Evolutionary conservation across 1,139 yeast species (phyloP).

Genomic region (Geotrichum bryndzae): DNA sequence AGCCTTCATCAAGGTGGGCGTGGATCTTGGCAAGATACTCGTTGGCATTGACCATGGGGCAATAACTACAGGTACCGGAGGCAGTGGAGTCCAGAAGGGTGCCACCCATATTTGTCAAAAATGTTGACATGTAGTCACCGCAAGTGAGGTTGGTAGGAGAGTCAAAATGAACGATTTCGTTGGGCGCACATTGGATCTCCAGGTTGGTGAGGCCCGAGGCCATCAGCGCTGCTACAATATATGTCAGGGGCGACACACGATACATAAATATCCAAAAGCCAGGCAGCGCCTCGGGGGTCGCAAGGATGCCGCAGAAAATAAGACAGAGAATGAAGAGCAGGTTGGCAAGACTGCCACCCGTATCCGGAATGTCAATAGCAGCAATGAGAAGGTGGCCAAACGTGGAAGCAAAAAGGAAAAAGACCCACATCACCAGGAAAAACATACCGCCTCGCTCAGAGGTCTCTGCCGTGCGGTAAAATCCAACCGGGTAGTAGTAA

Average conservation of each 20-base stretch:
- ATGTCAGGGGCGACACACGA: constrained; percentile 64
- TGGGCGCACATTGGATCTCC: constrained; percentile 47
- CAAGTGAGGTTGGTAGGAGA: constrained; percentile 62
- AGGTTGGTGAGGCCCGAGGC: constrained; percentile 49
- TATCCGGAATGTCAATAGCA: constrained; percentile 56
- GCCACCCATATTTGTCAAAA: constrained; percentile 43
- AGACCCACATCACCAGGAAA: constrained; percentile 52
- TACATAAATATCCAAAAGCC: constrained; percentile 68
- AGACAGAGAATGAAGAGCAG: constrained; percentile 61
- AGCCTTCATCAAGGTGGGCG: constrained; percentile 43
- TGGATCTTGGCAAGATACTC: constrained; percentile 45
- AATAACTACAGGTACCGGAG: constrained; percentile 52
- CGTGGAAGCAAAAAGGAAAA: constrained; percentile 55
- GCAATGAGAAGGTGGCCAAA: constrained; percentile 62
- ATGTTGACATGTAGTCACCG: constrained; percentile 44
- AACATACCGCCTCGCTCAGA: constrained; percentile 58
- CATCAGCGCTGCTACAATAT: constrained; percentile 55
- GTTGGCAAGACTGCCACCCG: constrained; percentile 64
- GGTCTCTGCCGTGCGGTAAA: constrained; percentile 56
- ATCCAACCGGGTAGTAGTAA: constrained; percentile 66
- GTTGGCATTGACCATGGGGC: constrained; percentile 50
- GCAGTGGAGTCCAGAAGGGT: constrained; percentile 49
- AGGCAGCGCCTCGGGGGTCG: constrained; percentile 50
- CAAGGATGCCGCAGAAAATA: constrained; percentile 79
- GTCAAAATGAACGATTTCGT: constrained; percentile 48